Percentiles rank a stretch among this genome's conserved stretches.
Conservation (phyloP, 148 eudicot genomes). For the Talinum fruticosum region DNA sequence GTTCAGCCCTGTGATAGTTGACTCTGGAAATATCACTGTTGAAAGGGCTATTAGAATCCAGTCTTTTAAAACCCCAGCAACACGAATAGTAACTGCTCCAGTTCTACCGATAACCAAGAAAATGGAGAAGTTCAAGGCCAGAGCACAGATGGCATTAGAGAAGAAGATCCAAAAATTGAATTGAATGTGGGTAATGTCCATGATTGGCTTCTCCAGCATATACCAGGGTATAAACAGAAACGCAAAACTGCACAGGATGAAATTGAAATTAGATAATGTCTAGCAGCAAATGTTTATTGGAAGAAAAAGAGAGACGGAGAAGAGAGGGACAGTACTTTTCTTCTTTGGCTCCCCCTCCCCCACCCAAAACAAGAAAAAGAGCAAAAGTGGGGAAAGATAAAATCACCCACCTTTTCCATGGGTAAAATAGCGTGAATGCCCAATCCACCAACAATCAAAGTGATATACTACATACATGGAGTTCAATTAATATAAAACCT, state of each 20-base stretch:
- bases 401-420: background rate
- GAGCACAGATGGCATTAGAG: slow-evolving; percentile 81
- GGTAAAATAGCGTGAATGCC: background rate
- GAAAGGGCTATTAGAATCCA: slow-evolving; percentile 95
- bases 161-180: slow-evolving; percentile 92
- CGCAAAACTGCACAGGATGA: slow-evolving; percentile 43
- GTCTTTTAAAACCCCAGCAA: slow-evolving; percentile 90
- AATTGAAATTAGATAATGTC: background rate
- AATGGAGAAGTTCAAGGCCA: slow-evolving; percentile 90
- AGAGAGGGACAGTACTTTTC: background rate
- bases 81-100: slow-evolving; percentile 86
- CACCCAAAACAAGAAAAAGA: background rate
- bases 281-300: background rate
- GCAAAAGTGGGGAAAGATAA: too few species aligned
- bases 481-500: too few species aligned
- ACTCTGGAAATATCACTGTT: slow-evolving; percentile 83
- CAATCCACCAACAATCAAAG: background rate
- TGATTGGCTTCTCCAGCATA: slow-evolving; percentile 78
- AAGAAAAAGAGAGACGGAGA: background rate
- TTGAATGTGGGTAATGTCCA: slow-evolving; percentile 73
- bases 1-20: slow-evolving; percentile 75
- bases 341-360: background rate
- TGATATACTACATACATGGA: too few species aligned
- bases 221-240: slow-evolving; percentile 91
- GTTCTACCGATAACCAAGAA: slow-evolving; percentile 92